Base-by-base conservation (phyloP, 139 green algal species). In the Yamagishiella unicocca region DNA sequence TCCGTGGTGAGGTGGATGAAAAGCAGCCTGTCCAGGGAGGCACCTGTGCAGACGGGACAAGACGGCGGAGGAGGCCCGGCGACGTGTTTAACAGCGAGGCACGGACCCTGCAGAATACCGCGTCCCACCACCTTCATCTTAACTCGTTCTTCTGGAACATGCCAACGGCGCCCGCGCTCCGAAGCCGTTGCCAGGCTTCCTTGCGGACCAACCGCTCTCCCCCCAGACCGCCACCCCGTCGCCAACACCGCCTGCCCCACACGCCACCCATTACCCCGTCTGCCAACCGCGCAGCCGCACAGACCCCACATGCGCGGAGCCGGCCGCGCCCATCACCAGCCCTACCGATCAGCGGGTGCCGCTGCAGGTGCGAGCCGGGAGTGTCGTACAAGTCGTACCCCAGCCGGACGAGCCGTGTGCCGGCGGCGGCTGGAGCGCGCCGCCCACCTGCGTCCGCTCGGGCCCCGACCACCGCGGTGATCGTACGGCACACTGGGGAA, bases 361-460 rank as follows among this genome's bases (percentile, higher is more conserved):
- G 72, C 45, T 80, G 72, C 43, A 80, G 25, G 72, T 62, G 29
- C 29, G 72, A 80, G 43, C 43, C 72, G 4, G 72, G 72, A 22
- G n/a, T 64, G 72, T 80, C 72, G 72, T 80, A 62, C 72, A 80
- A 31, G 24, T 80, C 31, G 72, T 80, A 80, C 72, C 27, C 27
- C 42, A 80, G 1, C 14, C 72, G 72, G 5, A 31, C 45, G 19
- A 80, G 45, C 4, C 45, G 72, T 29, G 72, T 22, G 45, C 12
- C 42, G 42, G 72, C 25, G 5, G 33, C 64, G 6, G 29, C 64
- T 29, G 31, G 58, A 9, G 58, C 58, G 21, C 70, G 40, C 70
- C 40, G 22, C 70, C 43, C 14, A 35, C 38, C 70, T 46, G 37
- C 70, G 14, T 12, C 70, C 25, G 70, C 25, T 35, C 25, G 67